These are phyloP conservation scores for Tolypocladium amazonense DNA, from an alignment of 2,329 filamentous ascomycete species.

Conservation along the genomic window DNA sequence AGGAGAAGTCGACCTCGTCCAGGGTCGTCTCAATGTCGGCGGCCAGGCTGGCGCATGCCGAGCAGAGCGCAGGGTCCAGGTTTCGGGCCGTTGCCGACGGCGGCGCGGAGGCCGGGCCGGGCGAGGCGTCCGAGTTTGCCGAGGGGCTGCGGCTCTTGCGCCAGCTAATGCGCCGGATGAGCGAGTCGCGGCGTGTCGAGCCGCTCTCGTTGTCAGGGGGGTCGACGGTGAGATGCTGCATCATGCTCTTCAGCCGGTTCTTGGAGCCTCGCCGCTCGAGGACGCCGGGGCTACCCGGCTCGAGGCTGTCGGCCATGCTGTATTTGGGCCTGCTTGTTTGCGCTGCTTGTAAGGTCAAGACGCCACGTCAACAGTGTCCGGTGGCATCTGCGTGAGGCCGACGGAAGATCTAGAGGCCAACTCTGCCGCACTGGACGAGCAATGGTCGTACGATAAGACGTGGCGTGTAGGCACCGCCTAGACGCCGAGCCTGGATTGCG, in stretches of 20 bases:
- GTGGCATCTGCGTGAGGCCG: not conserved
- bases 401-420: not conserved
- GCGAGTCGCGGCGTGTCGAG: conserved; percentile 16
- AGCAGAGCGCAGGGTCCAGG: conserved; percentile 18
- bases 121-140: conserved; percentile 18
- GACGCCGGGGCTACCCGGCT: conserved; percentile 11
- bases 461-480: not conserved
- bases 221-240: conserved; percentile 26
- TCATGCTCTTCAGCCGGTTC: conserved; percentile 25
- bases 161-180: conserved; percentile 25
- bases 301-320: conserved; percentile 19
- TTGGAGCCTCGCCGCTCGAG: conserved; percentile 21
- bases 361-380: not conserved
- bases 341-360: not conserved
- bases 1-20: conserved; percentile 19
- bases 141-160: conserved; percentile 24
- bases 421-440: not conserved
- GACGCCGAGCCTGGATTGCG: not conserved
- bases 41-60: conserved; percentile 19
- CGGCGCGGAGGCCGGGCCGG: not conserved
- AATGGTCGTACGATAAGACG: not conserved
- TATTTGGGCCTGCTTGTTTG: not conserved
- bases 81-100: conserved; percentile 12
- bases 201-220: conserved; percentile 15
- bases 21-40: conserved; percentile 21